Evolutionary conservation across 306 rosid species (phyloP), one percentile per base, ranked within the genome.

Genomic region (Prunus armeniaca): DNA sequence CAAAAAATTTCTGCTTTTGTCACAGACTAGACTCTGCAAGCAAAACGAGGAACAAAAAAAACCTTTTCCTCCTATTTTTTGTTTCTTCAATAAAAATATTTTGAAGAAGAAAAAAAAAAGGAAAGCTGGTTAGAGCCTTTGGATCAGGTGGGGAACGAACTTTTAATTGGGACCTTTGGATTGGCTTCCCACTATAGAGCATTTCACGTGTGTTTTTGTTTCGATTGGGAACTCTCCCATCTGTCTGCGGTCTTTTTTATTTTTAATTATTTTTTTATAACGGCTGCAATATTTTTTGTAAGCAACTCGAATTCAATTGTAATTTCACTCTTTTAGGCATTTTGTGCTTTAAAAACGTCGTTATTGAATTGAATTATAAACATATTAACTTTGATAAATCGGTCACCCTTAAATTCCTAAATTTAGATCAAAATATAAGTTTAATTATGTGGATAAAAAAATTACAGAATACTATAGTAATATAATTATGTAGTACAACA

Each of bases 161-260:
- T 83, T 88, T 92, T 84, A 84, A 85, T 73, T 85, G 9, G 62
- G 58, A 24, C 89, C 86, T 84, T 89, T 50, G 12, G 85, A 89
- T 86, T 51, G 51, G 25, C 2, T 55, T 25, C 50, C 24, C 71
- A 62, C 67, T 3, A 5, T 3, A 9, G 43, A 9, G 43, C 18
- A 34, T 18, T 55, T 63, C 67, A 30, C 13, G 22, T 30, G 41
- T 45, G 45, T 60, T 7, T 57, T 22, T 57, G 28, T 57, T 1
- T 57, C 4, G 1, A 52, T 52, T 52, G 56, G 3, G 56, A 17
- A 5, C 19, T 38, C 43, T 38, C 43, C 43, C 9, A 38, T 7
- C 9, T 1, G 9, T 38, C 9, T 6, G 43, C 43, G 0, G 43
- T 38, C 43, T 7, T 6, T 38, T 34, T 32, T 4, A 30, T 5